Evolutionary conservation across 306 rosid species (phyloP), one percentile per base, ranked within the genome.

Genomic region (Vigna mungo): DNA sequence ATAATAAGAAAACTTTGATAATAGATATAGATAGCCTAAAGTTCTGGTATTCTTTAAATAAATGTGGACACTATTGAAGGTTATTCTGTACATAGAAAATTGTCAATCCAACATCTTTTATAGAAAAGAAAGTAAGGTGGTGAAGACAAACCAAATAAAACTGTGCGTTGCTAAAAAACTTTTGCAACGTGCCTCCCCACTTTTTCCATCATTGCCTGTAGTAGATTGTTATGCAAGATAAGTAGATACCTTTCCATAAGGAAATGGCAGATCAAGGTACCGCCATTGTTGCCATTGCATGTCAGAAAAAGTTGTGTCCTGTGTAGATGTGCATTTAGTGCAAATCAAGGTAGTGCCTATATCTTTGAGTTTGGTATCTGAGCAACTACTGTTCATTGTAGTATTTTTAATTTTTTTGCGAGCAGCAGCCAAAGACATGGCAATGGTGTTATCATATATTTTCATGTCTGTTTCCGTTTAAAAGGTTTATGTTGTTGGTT

Each of bases 1-100:
- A 54, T 32, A 46, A 36, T 36, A 15, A 16, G 15, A 62, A 32
- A 44, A 9, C 14, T 56, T 68, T 68, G 48, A 55, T 68, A 9
- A 58, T 56, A 68, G 41, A 32, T 68, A 13, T 56, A 55, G 32
- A 13, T 56, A 55, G 32, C 36, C 60, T 77, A 18, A 23, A 63
- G 72, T 20, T 39, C 23, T 52, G 27, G 12, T 53, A 37, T 55
- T 51, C 49, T 21, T 16, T 10, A 62, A 21, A 75, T 7, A 46
- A 44, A 7, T 68, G 16, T 14, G 46, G 3, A 62, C 21, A 34
- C 4, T 49, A 25, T 39, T 67, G 23, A 21, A 59, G 6, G 27
- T 10, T 23, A 44, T 49, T 32, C 32, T 63, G 72, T 20, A 34
- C 10, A 75, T 62, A 49, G 14, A 17, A 75, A 20, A 13, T 7